Conservation (phyloP, 2,329 filamentous ascomycete genomes). For the Epichloe gansuensis region DNA sequence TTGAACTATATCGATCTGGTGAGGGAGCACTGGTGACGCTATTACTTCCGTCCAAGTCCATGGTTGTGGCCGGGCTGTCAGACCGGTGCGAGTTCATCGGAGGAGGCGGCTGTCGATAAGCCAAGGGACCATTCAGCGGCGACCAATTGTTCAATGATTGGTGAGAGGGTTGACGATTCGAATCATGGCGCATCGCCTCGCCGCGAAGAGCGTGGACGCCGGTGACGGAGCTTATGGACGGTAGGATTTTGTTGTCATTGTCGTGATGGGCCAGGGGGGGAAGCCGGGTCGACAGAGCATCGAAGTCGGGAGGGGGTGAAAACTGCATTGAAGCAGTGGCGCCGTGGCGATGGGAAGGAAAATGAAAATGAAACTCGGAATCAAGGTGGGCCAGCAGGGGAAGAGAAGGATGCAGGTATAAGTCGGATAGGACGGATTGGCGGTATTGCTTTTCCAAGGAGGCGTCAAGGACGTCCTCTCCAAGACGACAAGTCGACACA, state of each 20-base stretch:
- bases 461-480: background rate
- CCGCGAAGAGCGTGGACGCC: conserved; percentile 14
- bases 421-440: background rate
- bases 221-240: conserved; percentile 24
- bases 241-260: conserved; percentile 19
- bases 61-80: conserved; percentile 30
- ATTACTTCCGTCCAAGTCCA: conserved; percentile 33
- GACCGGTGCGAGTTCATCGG: conserved; percentile 18
- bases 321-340: conserved; percentile 15
- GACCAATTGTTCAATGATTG: conserved; percentile 28
- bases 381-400: background rate
- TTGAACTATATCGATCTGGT: conserved; percentile 28
- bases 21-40: conserved; percentile 30
- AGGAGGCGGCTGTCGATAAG: conserved; percentile 22
- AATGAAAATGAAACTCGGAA: background rate
- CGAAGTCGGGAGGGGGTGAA: conserved; percentile 11
- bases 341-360: background rate
- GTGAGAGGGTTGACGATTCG: conserved; percentile 9
- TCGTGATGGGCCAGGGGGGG: conserved; percentile 14
- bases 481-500: background rate
- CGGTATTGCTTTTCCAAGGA: background rate
- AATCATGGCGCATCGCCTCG: conserved; percentile 11
- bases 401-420: background rate
- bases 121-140: conserved; percentile 34
- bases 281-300: conserved; percentile 16